A percentile compares a stretch with the other conserved stretches of the same genome.
phyloP scores from a whole-genome alignment of 2,329 filamentous ascomycete species.

The Annulohypoxylon truncatum region DNA sequence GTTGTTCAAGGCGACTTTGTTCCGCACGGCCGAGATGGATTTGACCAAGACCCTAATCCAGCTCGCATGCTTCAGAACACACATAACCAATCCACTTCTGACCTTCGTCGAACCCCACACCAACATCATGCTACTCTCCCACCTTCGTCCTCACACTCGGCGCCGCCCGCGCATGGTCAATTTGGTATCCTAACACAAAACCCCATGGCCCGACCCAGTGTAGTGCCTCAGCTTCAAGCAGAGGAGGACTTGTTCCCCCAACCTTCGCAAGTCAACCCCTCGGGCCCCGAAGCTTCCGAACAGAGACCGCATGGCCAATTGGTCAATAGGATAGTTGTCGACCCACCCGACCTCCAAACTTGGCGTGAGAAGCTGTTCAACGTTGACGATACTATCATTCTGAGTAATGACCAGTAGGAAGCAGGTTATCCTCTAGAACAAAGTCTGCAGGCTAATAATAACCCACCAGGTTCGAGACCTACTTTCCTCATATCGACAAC shows the following conservation, averaged over 20 bases:
- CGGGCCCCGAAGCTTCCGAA: constrained; percentile 50
- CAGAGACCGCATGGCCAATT: constrained; percentile 64
- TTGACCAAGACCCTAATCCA: constrained; percentile 51
- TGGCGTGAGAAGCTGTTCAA: constrained; percentile 81
- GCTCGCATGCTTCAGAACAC: constrained; percentile 40
- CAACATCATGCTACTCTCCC: constrained; percentile 43
- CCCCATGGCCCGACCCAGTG: constrained; percentile 48
- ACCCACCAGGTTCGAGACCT: constrained; percentile 74
- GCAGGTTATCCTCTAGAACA: constrained; percentile 48
- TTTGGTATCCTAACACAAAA: constrained; percentile 60
- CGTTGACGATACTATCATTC: constrained; percentile 76
- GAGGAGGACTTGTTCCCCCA: constrained; percentile 53
- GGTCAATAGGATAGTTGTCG: constrained; percentile 67
- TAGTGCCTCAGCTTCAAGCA: constrained; percentile 48
- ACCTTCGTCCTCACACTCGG: constrained; percentile 49
- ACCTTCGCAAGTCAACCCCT: constrained; percentile 40
- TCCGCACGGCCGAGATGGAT: constrained; percentile 46
- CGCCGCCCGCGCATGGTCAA: constrained; percentile 52
- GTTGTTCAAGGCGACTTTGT: constrained; percentile 47
- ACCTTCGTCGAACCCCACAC: constrained; percentile 33
- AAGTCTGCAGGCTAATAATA: constrained; percentile 24
- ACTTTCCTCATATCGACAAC: constrained; percentile 87
- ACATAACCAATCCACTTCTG: constrained; percentile 42
- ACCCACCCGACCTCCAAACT: constrained; percentile 73
- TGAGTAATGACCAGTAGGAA: constrained; percentile 77